Conservation (phyloP, 2,329 filamentous ascomycete genomes). For the Byssothecium circinans region DNA sequence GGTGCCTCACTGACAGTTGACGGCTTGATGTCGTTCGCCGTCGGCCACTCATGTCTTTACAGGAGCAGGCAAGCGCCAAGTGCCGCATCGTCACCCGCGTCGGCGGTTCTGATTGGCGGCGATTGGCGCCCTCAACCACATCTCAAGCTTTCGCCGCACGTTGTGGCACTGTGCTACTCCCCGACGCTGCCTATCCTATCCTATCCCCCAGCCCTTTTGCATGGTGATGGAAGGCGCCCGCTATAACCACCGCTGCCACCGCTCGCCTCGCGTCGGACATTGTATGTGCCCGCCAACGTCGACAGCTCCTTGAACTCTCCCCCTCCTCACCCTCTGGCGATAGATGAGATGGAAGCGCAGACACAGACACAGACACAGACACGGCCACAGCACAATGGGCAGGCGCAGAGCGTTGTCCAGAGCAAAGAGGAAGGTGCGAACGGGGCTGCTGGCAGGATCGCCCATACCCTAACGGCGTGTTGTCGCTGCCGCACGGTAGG, state of each 20-base stretch:
- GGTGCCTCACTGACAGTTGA: no score
- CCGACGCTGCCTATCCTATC: neutral
- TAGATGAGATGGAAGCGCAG: constrained; percentile 4
- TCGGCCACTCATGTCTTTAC: no score
- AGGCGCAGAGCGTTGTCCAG: constrained; percentile 6
- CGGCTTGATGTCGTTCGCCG: no score
- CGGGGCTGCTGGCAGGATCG: constrained; percentile 59
- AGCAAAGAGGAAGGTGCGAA: constrained; percentile 22
- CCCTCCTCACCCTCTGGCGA: constrained; percentile 7
- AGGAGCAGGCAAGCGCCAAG: no score
- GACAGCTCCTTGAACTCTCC: no score
- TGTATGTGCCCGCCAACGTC: no score
- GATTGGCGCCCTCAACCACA: neutral
- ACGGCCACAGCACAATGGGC: no score
- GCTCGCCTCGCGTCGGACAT: constrained; percentile 12
- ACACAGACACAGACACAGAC: no score
- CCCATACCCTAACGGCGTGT: constrained; percentile 78
- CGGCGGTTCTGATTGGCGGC: no score
- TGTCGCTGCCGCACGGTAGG: constrained; percentile 76
- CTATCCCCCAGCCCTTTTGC: neutral
- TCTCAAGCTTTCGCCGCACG: neutral
- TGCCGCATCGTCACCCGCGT: no score
- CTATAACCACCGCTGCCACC: constrained; percentile 19
- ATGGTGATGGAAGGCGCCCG: constrained; percentile 22
- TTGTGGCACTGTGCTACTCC: no score